Conservation (phyloP, 176 grass and related monocot genomes). For the Tuctoria greenei region DNA sequence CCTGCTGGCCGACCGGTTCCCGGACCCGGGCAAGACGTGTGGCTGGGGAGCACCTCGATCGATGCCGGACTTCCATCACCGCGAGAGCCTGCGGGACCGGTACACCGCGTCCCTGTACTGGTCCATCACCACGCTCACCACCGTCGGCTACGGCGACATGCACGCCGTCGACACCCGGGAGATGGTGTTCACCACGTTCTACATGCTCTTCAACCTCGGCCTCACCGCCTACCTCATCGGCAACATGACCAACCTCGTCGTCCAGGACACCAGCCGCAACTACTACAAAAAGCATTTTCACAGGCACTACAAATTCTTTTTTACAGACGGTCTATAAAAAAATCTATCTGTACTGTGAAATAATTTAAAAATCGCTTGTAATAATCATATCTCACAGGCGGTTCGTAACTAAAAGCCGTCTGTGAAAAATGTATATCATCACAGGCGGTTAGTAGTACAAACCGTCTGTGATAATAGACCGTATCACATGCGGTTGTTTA, state of each 20-base stretch:
- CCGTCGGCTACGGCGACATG: constrained; percentile 83
- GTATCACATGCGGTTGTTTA: too few species aligned
- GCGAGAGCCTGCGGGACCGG: constrained; percentile 34
- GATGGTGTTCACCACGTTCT: constrained; percentile 74
- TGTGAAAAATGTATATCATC: too few species aligned
- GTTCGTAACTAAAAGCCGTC: too few species aligned
- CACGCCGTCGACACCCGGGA: constrained; percentile 79
- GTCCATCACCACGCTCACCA: constrained; percentile 90
- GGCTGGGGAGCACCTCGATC: constrained; percentile 61
- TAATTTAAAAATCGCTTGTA: too few species aligned
- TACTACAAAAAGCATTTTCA: too few species aligned
- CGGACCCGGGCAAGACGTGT: constrained; percentile 46
- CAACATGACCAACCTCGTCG: constrained; percentile 98
- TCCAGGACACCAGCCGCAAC: constrained; percentile 78
- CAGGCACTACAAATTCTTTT: too few species aligned
- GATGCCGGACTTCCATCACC: constrained; percentile 76
- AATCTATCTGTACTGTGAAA: too few species aligned
- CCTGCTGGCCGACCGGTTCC: constrained; percentile 73
- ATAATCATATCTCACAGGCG: too few species aligned
- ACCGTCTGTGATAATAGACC: too few species aligned
- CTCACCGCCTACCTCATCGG: constrained; percentile 94
- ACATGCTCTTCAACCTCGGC: constrained; percentile 96
- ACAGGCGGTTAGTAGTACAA: too few species aligned
- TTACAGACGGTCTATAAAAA: too few species aligned
- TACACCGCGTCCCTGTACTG: constrained; percentile 81